phyloP scores from a whole-genome alignment of 345 rosid genomes.

The Rhodamnia rubescens region DNA sequence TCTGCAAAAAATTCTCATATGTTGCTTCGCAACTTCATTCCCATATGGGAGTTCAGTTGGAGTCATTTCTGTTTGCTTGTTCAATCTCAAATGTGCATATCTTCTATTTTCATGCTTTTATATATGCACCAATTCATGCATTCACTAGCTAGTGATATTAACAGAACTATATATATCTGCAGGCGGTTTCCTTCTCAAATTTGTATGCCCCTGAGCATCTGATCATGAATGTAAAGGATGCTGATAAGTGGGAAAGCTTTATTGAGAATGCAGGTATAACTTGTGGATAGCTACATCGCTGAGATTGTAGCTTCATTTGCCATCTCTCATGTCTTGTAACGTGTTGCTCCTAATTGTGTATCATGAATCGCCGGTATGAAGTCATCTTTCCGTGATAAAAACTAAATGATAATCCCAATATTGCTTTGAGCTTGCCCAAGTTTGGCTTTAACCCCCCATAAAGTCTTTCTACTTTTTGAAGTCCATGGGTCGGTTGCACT shows the following conservation, averaged over 20 bases:
- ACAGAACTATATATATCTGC: background rate
- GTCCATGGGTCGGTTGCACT: background rate
- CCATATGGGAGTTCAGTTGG: background rate
- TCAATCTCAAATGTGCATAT: background rate
- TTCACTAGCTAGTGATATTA: background rate
- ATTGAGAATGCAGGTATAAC: conserved; percentile 73
- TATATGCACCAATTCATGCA: background rate
- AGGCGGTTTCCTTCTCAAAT: conserved; percentile 81
- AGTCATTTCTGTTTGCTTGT: background rate
- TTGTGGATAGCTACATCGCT: background rate
- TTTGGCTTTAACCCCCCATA: background rate
- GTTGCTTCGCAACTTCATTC: background rate
- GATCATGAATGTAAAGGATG: conserved; percentile 74
- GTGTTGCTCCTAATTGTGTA: background rate
- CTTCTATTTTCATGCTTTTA: background rate
- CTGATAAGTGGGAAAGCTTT: conserved; percentile 80
- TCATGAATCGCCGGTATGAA: background rate
- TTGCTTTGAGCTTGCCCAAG: background rate
- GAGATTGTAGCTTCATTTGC: background rate
- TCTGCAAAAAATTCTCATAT: background rate
- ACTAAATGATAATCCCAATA: background rate
- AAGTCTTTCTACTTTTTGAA: background rate
- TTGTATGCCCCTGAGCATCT: conserved; percentile 87
- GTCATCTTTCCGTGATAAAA: background rate
- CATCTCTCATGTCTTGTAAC: background rate